Base-by-base conservation (phyloP, 345 rosid species). In the Clarkia xantiana region DNA sequence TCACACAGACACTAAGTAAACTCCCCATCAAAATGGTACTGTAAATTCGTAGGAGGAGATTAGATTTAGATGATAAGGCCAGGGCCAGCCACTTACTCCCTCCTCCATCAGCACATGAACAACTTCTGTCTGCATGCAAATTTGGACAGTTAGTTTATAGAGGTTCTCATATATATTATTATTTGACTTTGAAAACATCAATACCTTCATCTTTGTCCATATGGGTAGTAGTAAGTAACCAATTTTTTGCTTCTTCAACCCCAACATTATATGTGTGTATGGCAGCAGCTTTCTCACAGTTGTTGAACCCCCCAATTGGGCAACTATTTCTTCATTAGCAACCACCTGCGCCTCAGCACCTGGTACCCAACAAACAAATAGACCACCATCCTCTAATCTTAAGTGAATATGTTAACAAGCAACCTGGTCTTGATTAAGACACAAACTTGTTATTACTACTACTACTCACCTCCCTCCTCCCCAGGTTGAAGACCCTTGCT, bases 151-250 rank as follows among this genome's bases (percentile, higher is more conserved):
- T n/a, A n/a, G n/a, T n/a, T n/a, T n/a, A n/a, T n/a, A n/a, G n/a
- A n/a, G n/a, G n/a, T n/a, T n/a, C n/a, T n/a, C n/a, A n/a, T n/a
- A n/a, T n/a, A n/a, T n/a, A n/a, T n/a, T n/a, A n/a, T n/a, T n/a
- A n/a, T n/a, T n/a, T n/a, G n/a, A n/a, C n/a, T n/a, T n/a, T n/a
- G n/a, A 18, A 40, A 29, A n/a, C 29, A 15, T 15, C 1, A 59
- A n/a, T n/a, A 91, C 99, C 99, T 66, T 94, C 72, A 70, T 91
- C 96, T n/a, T n/a, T n/a, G 67, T 80, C 94, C 95, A 84, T 75
- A 75, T 91, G 96, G 47, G 81, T 66, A n/a, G n/a, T n/a, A n/a
- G n/a, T n/a, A 55, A 91, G 80, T 53, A 91, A 60, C 99, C 99
- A 91, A 64, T 82, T 91, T 96, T 80, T 91, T 39, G 99, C 96